phyloP scores from a whole-genome alignment of 2,329 filamentous ascomycete species.

The Ophiocordyceps sinensis region DNA sequence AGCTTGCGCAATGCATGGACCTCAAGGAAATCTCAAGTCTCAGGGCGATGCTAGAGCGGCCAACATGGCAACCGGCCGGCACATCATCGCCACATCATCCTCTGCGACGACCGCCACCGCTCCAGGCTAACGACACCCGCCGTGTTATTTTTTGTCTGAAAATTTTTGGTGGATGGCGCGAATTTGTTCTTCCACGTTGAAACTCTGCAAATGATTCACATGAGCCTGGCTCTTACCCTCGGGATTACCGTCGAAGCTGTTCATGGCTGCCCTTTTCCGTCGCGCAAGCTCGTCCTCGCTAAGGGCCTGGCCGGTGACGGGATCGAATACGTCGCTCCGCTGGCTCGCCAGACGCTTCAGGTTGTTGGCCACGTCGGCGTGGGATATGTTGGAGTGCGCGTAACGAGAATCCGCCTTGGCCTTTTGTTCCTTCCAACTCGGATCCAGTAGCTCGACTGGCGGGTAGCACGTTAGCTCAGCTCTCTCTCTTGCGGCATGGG shows the following conservation, averaged over 20 bases:
- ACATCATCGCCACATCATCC: neutral
- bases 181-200: slow-evolving; percentile 81
- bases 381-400: slow-evolving; percentile 73
- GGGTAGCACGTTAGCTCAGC: neutral
- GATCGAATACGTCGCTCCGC: slow-evolving; percentile 75
- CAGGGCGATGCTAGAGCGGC: too few species aligned
- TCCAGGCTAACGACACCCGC: neutral
- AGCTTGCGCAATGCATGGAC: neutral
- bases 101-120: too few species aligned
- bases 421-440: slow-evolving; percentile 90
- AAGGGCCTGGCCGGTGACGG: slow-evolving; percentile 50
- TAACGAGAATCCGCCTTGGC: slow-evolving; percentile 76
- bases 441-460: slow-evolving; percentile 84
- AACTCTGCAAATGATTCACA: slow-evolving; percentile 45
- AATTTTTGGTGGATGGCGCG: slow-evolving; percentile 45
- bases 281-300: slow-evolving; percentile 61
- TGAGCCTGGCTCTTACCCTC: slow-evolving; percentile 41
- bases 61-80: neutral
- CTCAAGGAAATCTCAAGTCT: too few species aligned
- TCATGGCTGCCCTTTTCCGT: slow-evolving; percentile 57
- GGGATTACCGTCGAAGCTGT: slow-evolving; percentile 50
- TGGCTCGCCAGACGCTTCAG: slow-evolving; percentile 89
- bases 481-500: neutral
- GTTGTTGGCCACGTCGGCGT: slow-evolving; percentile 80
- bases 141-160: slow-evolving; percentile 20